Evolutionary conservation across 1,284 basidiomycete species (phyloP), one percentile per base, ranked within the genome.

Genomic region (Leccinum huronense): DNA sequence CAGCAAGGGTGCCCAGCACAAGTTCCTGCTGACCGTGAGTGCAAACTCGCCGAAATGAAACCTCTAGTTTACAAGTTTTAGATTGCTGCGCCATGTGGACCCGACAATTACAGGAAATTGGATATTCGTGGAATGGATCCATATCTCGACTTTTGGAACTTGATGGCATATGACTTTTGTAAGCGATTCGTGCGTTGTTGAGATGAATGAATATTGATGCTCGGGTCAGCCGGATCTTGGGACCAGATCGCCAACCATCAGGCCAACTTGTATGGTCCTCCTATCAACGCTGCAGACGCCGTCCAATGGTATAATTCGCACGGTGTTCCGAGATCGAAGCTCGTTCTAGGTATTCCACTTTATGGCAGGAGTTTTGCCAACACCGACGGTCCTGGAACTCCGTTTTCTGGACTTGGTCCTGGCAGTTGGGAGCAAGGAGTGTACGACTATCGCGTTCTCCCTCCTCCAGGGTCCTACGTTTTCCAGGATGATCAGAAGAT

Each of bases 21-120:
- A 79, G 66, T 93, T 93, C 76, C 79, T 91, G 13, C 78, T 94
- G 42, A 92, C 93, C 8, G 93, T 93, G 66, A 73, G 87, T 73
- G 63, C 13, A 34, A 27, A 57, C 36, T 36, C 14, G 13, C 10
- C 27, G 51, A 59, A 45, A 23, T 8, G 58, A 55, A 56, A 13
- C 3, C 19, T 57, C 54, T 61, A 27, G 59, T 55, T 73, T 40
- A 74, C 62, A 57, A 48, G 6, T 36, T 63, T 51, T 64, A 94
- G 91, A 90, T 96, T 63, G 94, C 94, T 53, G 94, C 94, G 1
- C 96, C 97, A 1, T 97, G 95, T 76, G 97, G 97, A n/a, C 83
- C 88, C 6, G 85, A 91, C 65, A 88, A 97, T 71, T 94, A 94
- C 78, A 80, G 88, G 74, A 88, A 89, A 67, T 81, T 98, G 6